Evolutionary conservation across 345 rosid genomes (phyloP).

Genomic region (Sonneratia caseolaris): DNA sequence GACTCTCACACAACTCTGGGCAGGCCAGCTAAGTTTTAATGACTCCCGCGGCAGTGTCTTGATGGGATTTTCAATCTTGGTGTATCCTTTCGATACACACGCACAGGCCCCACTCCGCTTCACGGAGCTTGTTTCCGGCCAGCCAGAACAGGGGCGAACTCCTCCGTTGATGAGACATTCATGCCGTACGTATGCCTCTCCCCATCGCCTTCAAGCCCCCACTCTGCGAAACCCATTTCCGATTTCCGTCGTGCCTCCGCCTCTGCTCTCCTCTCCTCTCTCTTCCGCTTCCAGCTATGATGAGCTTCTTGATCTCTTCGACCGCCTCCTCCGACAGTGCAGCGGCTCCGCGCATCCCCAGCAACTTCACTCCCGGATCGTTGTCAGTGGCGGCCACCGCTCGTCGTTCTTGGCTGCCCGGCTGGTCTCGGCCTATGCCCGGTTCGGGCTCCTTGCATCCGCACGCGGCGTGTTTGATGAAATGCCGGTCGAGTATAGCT

Average conservation of each 20-base stretch:
- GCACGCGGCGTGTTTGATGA: conserved; percentile 44
- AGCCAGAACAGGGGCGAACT: background rate
- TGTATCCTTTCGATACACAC: background rate
- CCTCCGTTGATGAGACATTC: conserved; percentile 2
- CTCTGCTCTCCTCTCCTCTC: background rate
- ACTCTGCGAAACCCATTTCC: background rate
- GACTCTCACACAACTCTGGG: too few species aligned
- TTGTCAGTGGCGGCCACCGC: conserved; percentile 19
- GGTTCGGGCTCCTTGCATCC: conserved; percentile 27
- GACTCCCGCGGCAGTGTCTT: too few species aligned
- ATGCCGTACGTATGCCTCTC: background rate
- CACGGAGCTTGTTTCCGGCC: background rate
- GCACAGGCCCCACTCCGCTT: background rate
- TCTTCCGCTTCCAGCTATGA: conserved; percentile 10
- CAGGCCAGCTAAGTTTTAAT: too few species aligned
- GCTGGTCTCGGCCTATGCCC: conserved; percentile 36
- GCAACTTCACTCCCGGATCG: conserved; percentile 35
- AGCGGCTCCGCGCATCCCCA: conserved; percentile 20
- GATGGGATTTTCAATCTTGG: too few species aligned
- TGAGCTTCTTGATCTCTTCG: conserved; percentile 22
- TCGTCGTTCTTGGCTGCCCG: conserved; percentile 54
- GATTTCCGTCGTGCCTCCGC: background rate
- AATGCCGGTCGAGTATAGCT: conserved; percentile 14
- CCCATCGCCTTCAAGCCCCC: conserved; percentile 3
- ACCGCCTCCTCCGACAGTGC: conserved; percentile 32